A percentile compares a stretch with the other conserved stretches of the same genome.
phyloP scores from a whole-genome alignment of 2,329 filamentous ascomycete genomes.

The Eutypella sp. region DNA sequence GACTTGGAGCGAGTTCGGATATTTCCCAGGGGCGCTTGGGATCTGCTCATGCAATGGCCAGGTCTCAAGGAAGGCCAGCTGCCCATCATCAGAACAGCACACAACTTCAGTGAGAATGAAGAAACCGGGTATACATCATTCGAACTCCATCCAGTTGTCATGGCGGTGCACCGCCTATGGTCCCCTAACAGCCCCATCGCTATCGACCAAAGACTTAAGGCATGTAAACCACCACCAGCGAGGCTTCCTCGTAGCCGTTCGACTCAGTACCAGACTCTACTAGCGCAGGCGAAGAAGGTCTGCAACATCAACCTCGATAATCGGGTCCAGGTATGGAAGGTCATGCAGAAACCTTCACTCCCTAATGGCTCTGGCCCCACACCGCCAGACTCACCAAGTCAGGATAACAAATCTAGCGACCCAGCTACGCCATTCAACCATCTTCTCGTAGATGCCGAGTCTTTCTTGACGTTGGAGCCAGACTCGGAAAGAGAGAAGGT shows the following conservation, averaged over 20 bases:
- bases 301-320: constrained; percentile 62
- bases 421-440: constrained; percentile 31
- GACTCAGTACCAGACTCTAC: constrained; percentile 66
- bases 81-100: constrained; percentile 69
- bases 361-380: constrained; percentile 33
- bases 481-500: constrained; percentile 61
- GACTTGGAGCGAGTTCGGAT: constrained; percentile 69
- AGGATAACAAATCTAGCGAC: constrained; percentile 8
- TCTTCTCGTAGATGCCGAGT: constrained; percentile 56
- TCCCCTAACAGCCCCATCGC: constrained; percentile 52
- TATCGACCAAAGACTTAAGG: constrained; percentile 55
- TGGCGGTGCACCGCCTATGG: constrained; percentile 77
- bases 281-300: constrained; percentile 66
- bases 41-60: constrained; percentile 76
- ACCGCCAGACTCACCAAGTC: constrained; percentile 19
- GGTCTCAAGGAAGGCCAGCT: constrained; percentile 65
- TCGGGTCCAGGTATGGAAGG: constrained; percentile 73
- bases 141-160: constrained; percentile 79
- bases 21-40: constrained; percentile 76
- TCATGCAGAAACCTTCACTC: constrained; percentile 44
- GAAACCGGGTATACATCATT: constrained; percentile 63
- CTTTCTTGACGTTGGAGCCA: constrained; percentile 58
- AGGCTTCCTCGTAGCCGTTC: constrained; percentile 67
- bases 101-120: constrained; percentile 64
- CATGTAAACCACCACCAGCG: constrained; percentile 56